Base-by-base conservation (phyloP, 768 basidiomycete genomes). In the Mycena albidolilacea region DNA sequence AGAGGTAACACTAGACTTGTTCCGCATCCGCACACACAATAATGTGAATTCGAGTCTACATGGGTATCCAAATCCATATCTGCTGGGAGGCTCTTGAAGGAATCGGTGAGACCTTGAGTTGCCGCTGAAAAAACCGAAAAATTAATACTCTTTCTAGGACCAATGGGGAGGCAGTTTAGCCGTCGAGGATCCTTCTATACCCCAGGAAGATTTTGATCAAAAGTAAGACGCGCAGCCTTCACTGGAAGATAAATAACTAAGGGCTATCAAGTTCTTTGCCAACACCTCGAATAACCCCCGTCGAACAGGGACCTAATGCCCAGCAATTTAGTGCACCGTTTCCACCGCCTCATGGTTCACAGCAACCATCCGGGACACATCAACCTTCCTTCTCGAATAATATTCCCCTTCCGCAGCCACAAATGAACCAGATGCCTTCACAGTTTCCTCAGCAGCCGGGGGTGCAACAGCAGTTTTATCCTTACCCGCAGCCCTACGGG, bases 251-350 rank as follows among this genome's bases (percentile, higher is more conserved):
- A 19, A 44, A 68, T 65, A 64, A 79, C 73, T 81, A 75, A 15
- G 52, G 30, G 35, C 64, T 75, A 60, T 77, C 79, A 87, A 90
- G 88, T 88, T 90, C 88, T 66, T 78, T 92, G 65, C 91, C 91
- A 41, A 92, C 91, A 5, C 91, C 91, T 19, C 85, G 91, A 37
- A 83, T 85, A 17, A 91, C 90, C 15, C 90, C 91, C 17, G 81
- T 85, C 43, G 3, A 65, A 37, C 19, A 10, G 15, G 48, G 37
- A 3, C 46, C 76, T n/a, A 79, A 75, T 21, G 67, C 55, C 57
- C 37, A 59, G 41, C 44, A 66, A 5, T 67, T 59, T 30, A 62
- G 69, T 61, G 55, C 21, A 9, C 35, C 41, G 10, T n/a, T 39
- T 23, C 14, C 43, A n/a, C 52, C 17, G 9, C 43, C 54, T 46